Conservation (phyloP, 1,284 basidiomycete genomes). For the Ustilago crameri region DNA sequence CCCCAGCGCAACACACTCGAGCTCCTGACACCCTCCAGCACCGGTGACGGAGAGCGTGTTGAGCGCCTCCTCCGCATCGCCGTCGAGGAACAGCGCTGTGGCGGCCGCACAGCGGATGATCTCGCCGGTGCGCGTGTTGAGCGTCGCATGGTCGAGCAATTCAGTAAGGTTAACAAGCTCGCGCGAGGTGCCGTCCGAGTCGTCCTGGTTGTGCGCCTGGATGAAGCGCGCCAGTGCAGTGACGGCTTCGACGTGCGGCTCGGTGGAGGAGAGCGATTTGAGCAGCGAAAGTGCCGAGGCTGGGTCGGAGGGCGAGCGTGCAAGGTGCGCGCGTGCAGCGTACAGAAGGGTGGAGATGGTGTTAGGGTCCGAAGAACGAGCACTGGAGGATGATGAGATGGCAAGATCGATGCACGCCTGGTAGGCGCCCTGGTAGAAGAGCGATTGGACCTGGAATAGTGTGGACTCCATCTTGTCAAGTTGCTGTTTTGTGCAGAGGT, state of each 20-base stretch:
- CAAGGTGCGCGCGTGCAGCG: constrained; percentile 62
- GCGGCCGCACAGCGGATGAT: constrained; percentile 52
- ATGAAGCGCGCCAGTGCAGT: constrained; percentile 55
- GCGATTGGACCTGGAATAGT: constrained; percentile 60
- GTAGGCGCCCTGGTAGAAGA: constrained; percentile 67
- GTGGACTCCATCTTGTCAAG: constrained; percentile 41
- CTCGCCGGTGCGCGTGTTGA: constrained; percentile 45
- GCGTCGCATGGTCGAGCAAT: constrained; percentile 62
- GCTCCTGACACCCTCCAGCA: constrained; percentile 39
- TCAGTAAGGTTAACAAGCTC: constrained; percentile 57
- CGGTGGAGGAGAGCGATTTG: constrained; percentile 23
- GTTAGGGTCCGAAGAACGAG: constrained; percentile 38
- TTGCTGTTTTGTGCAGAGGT: neutral
- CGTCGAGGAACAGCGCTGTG: constrained; percentile 58
- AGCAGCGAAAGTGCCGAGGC: constrained; percentile 54
- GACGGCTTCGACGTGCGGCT: constrained; percentile 50
- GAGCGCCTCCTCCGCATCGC: constrained; percentile 60
- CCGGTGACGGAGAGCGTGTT: constrained; percentile 56
- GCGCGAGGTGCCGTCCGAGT: constrained; percentile 31
- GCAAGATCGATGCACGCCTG: constrained; percentile 59
- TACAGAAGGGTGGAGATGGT: constrained; percentile 55
- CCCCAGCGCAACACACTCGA: constrained; percentile 64
- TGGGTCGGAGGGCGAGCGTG: constrained; percentile 46
- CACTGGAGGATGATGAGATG: constrained; percentile 28
- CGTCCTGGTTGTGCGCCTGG: constrained; percentile 38